These are phyloP conservation scores for Penicillium crustosum DNA, from an alignment of 2,329 filamentous ascomycete genomes.

Conservation along the genomic window DNA sequence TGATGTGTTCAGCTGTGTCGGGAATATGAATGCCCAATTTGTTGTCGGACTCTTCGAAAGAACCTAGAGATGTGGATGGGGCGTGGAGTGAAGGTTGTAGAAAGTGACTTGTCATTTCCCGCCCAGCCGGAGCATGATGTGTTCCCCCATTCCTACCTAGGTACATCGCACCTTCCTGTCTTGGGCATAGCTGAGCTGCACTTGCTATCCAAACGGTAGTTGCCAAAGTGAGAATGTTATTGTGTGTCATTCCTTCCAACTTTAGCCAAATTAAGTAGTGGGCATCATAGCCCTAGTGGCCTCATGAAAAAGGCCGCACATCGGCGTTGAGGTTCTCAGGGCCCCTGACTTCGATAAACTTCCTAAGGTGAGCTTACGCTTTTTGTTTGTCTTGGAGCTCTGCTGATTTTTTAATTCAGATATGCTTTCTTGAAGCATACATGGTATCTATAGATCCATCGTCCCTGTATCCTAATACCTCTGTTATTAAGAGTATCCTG, in stretches of 20 bases:
- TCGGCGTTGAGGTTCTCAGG: conserved; percentile 46
- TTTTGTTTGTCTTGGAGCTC: not conserved
- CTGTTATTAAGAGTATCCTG: not conserved
- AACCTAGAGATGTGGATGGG: too few relatives aligned
- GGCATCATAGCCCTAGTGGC: not conserved
- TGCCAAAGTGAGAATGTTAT: not conserved
- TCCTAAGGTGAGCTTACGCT: conserved; percentile 39
- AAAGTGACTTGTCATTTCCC: not conserved
- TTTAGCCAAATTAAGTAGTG: too few relatives aligned
- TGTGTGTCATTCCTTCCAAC: not conserved
- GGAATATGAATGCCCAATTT: not conserved
- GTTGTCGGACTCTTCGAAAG: not conserved
- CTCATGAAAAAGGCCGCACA: not conserved
- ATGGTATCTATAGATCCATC: too few relatives aligned
- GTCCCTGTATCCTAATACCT: not conserved
- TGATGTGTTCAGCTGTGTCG: too few relatives aligned
- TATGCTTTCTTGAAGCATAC: conserved; percentile 27
- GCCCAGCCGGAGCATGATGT: not conserved
- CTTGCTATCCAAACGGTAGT: not conserved
- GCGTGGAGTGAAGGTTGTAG: not conserved
- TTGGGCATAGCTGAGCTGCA: not conserved
- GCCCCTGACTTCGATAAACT: conserved; percentile 47
- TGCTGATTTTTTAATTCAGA: conserved; percentile 24
- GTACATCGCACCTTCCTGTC: not conserved
- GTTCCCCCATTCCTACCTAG: too few relatives aligned